Conservation (phyloP, 2,329 filamentous ascomycete genomes). For the Cladosporium sp. region DNA sequence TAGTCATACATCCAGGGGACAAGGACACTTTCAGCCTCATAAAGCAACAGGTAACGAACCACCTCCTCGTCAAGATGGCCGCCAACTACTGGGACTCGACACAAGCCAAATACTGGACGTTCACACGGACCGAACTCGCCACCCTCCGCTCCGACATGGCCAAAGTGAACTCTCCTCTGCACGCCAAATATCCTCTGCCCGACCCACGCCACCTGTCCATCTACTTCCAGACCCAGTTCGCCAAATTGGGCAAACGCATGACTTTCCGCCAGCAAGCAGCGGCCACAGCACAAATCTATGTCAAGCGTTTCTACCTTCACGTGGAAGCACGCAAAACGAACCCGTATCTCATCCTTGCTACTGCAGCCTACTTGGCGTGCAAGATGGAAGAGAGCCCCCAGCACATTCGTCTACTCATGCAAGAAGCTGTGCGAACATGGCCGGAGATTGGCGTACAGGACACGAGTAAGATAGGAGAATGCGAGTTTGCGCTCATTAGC, state of each 20-base stretch:
- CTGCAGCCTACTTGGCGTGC: conserved; percentile 89
- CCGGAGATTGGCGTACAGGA: conserved; percentile 75
- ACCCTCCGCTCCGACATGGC: conserved; percentile 74
- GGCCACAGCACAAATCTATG: conserved; percentile 90
- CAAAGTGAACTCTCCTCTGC: conserved; percentile 67
- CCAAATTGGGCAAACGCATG: conserved; percentile 80
- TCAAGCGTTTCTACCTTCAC: conserved; percentile 89
- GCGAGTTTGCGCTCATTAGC: conserved; percentile 88
- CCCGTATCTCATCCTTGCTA: conserved; percentile 89
- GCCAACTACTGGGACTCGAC: conserved; percentile 97
- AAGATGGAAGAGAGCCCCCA: conserved; percentile 98
- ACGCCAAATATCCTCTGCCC: conserved; percentile 79
- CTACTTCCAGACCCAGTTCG: conserved; percentile 86
- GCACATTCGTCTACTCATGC: conserved; percentile 87
- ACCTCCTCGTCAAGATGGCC: conserved; percentile 62
- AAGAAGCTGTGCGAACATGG: conserved; percentile 83
- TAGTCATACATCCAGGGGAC: not conserved
- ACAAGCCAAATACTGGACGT: conserved; percentile 87
- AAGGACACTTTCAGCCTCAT: not conserved
- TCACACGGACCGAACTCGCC: conserved; percentile 77
- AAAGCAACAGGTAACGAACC: not conserved
- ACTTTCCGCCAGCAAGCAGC: conserved; percentile 86
- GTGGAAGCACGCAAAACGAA: conserved; percentile 92
- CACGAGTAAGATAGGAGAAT: conserved; percentile 83
- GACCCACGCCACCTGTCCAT: conserved; percentile 81